Evolutionary conservation across 2,329 filamentous ascomycete genomes (phyloP).

Genomic region (Botrytis galanthina): DNA sequence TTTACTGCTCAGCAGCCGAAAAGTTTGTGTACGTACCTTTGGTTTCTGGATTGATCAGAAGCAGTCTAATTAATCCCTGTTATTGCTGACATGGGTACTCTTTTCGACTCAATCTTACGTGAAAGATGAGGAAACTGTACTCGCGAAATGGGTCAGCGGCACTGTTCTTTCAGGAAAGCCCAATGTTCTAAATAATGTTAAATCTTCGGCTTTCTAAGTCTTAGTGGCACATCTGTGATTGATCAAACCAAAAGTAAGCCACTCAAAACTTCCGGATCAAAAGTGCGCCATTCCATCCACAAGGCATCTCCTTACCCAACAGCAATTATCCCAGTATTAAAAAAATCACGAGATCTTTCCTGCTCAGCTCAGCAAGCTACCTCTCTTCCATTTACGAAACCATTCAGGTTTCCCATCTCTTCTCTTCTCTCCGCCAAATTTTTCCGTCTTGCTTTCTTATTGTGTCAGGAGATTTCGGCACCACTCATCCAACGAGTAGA

Average conservation of each 20-base stretch:
- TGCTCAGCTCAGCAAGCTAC: not conserved
- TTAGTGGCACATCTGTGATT: not conserved
- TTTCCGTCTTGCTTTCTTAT: not conserved
- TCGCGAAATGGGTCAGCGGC: not conserved
- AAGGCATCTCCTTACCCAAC: not conserved
- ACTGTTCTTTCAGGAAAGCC: not conserved
- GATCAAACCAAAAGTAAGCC: too few species aligned
- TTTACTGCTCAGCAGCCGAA: not conserved
- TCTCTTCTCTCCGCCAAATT: not conserved
- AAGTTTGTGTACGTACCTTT: not conserved
- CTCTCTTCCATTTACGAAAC: not conserved
- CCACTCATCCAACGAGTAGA: not conserved
- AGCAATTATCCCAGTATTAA: not conserved
- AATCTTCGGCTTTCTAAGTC: not conserved
- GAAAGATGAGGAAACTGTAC: not conserved
- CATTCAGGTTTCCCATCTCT: not conserved
- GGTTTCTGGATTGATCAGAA: not conserved
- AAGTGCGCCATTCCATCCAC: not conserved
- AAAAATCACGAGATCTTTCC: not conserved
- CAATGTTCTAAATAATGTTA: not conserved
- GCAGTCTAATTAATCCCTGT: not conserved
- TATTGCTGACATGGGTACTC: not conserved
- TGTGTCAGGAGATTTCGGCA: not conserved
- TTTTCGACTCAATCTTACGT: not conserved
- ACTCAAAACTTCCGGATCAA: not conserved